Percentiles rank a stretch among this genome's conserved stretches.
Conservation (phyloP, 768 basidiomycete genomes). For the Hortiboletus flavorubellus region DNA sequence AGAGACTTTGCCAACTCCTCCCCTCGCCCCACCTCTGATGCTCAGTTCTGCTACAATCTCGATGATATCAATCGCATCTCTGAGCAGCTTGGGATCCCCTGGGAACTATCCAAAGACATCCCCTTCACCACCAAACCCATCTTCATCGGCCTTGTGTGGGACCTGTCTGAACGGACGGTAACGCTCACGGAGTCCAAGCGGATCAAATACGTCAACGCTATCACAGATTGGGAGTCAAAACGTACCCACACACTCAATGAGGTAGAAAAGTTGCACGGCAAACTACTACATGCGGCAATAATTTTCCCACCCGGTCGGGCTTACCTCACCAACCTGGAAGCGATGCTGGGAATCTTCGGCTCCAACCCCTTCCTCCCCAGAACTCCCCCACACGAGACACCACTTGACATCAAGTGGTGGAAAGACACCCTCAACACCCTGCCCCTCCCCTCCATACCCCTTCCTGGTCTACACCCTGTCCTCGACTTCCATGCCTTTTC, state of each 20-base stretch:
- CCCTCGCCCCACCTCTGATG: accelerated
- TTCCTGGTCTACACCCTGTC: neutral
- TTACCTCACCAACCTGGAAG: conserved; percentile 19
- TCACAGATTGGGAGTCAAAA: accelerated
- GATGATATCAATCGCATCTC: neutral
- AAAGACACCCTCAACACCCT: too few species aligned
- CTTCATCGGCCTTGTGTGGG: neutral
- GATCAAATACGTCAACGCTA: neutral
- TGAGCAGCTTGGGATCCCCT: neutral
- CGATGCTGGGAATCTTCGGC: conserved; percentile 30
- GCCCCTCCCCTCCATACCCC: neutral
- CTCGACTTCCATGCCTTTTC: conserved; percentile 26
- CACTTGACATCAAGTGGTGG: neutral
- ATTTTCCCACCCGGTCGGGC: conserved; percentile 31
- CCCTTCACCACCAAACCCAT: neutral
- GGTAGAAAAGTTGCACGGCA: neutral
- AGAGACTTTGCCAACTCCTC: neutral
- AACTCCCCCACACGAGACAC: neutral
- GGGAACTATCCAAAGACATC: neutral
- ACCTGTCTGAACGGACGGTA: accelerated
- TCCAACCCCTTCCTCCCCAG: conserved; percentile 31
- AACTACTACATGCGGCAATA: conserved; percentile 23
- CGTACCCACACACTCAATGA: neutral
- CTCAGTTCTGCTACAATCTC: neutral
- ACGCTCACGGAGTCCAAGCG: neutral